Conservation (phyloP, 2,329 filamentous ascomycete species). For the Emmonsiellopsis sp. region DNA sequence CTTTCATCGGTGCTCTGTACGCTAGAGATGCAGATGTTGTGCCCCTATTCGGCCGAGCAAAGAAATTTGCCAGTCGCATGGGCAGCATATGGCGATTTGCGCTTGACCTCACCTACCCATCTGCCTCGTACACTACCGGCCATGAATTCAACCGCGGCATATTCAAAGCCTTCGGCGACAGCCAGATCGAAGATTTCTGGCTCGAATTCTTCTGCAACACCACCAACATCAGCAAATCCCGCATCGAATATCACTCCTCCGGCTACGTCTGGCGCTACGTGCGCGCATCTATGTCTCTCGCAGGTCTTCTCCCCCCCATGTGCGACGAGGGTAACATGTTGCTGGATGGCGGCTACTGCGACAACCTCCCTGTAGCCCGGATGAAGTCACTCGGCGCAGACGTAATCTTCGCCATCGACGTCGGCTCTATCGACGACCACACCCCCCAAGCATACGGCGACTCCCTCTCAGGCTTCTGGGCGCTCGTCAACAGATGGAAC, state of each 20-base stretch:
- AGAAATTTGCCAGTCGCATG: slow-evolving; percentile 98
- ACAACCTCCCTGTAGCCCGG: slow-evolving; percentile 92
- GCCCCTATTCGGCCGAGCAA: slow-evolving; percentile 90
- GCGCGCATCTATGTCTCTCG: slow-evolving; percentile 90
- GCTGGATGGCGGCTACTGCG: slow-evolving; percentile 90
- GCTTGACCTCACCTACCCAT: slow-evolving; percentile 89
- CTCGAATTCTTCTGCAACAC: slow-evolving; percentile 98
- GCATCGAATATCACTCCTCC: slow-evolving; percentile 85
- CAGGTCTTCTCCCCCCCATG: slow-evolving; percentile 81
- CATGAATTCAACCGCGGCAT: slow-evolving; percentile 99
- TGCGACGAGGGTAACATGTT: slow-evolving; percentile 97
- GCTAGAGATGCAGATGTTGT: slow-evolving; percentile 94
- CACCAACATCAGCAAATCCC: slow-evolving; percentile 93
- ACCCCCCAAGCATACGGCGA: slow-evolving; percentile 90
- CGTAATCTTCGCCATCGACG: slow-evolving; percentile 91
- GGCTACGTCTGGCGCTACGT: slow-evolving; percentile 98
- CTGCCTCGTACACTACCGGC: slow-evolving; percentile 92
- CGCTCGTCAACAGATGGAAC: slow-evolving; percentile 92
- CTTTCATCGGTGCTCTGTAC: slow-evolving; percentile 91
- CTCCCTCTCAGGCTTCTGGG: slow-evolving; percentile 90
- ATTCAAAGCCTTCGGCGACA: slow-evolving; percentile 95
- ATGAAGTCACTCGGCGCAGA: slow-evolving; percentile 94
- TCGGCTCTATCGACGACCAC: slow-evolving; percentile 84
- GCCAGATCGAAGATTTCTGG: slow-evolving; percentile 98
- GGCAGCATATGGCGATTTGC: slow-evolving; percentile 98